Percentiles rank a stretch among this genome's conserved stretches.
phyloP scores from a whole-genome alignment of 306 rosid species.

The Nissolia schottii region DNA sequence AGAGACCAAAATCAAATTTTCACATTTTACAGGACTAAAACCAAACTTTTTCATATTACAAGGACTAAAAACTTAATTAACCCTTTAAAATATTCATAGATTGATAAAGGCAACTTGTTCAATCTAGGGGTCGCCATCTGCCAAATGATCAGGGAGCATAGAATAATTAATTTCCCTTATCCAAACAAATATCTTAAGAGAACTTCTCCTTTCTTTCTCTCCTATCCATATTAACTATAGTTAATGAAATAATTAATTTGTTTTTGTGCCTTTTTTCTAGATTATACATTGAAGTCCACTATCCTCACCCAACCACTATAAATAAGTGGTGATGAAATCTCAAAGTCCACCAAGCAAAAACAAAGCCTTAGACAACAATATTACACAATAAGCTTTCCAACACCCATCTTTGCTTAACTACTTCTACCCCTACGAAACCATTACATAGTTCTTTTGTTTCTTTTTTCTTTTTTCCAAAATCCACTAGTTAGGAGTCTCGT shows the following conservation, averaged over 20 bases:
- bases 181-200: conserved; percentile 78
- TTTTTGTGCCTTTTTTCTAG: conserved; percentile 13
- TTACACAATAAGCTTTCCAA: conserved; percentile 12
- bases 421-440: neutral
- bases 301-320: conserved; percentile 54
- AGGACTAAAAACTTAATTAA: too few species aligned
- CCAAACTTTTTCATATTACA: too few species aligned
- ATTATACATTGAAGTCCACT: conserved; percentile 40
- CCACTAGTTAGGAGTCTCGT: too few species aligned
- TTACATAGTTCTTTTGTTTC: too few species aligned
- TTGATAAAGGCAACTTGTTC: conserved; percentile 59
- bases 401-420: neutral
- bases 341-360: conserved; percentile 48
- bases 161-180: conserved; percentile 63
- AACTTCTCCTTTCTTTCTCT: conserved; percentile 25
- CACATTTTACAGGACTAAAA: too few species aligned
- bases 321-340: conserved; percentile 49
- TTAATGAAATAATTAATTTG: conserved; percentile 2
- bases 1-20: too few species aligned
- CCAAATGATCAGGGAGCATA: conserved; percentile 59
- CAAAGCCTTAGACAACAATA: conserved; percentile 29
- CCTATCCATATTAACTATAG: conserved; percentile 47
- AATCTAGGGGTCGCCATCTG: conserved; percentile 47
- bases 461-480: too few species aligned
- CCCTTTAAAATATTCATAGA: too few species aligned